Evolutionary conservation across 306 rosid species (phyloP).

Genomic region (Hippophae rhamnoides): DNA sequence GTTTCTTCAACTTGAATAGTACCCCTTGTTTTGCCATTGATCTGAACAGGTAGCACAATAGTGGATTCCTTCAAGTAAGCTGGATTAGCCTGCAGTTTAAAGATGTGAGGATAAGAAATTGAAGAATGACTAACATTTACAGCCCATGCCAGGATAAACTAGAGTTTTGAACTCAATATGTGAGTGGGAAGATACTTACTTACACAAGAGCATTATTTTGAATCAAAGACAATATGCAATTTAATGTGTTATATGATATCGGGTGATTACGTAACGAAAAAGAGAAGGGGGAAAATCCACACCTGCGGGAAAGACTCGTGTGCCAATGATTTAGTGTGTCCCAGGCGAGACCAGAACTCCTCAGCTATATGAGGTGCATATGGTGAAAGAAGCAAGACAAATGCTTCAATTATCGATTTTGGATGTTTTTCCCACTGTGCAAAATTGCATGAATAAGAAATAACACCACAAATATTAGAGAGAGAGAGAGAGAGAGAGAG

Average conservation of each 20-base stretch:
- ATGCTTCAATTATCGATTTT: conserved; percentile 56
- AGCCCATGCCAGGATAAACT: background rate
- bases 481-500: background rate
- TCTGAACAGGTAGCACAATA: conserved; percentile 74
- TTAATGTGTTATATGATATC: background rate
- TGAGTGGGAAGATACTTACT: no score
- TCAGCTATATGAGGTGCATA: conserved; percentile 96
- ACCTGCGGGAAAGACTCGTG: conserved; percentile 82
- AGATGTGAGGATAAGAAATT: background rate
- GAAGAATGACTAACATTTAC: background rate
- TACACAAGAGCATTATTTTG: no score
- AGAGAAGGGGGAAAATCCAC: conserved; percentile 10
- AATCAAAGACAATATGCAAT: no score
- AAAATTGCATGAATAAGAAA: conserved; percentile 6
- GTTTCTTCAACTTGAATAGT: conserved; percentile 75
- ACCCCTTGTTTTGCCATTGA: conserved; percentile 95
- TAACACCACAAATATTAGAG: conserved; percentile 1
- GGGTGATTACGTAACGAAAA: conserved; percentile 10
- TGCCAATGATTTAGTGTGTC: conserved; percentile 65
- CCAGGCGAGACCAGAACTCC: conserved; percentile 94
- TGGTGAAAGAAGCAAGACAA: conserved; percentile 80
- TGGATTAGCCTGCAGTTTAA: conserved; percentile 55
- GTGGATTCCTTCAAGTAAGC: conserved; percentile 64
- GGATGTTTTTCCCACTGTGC: conserved; percentile 93
- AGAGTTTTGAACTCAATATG: no score